These are phyloP conservation scores for Pseudofabraea citricarpa DNA, from an alignment of 2,329 filamentous ascomycete species.

Conservation along the genomic window DNA sequence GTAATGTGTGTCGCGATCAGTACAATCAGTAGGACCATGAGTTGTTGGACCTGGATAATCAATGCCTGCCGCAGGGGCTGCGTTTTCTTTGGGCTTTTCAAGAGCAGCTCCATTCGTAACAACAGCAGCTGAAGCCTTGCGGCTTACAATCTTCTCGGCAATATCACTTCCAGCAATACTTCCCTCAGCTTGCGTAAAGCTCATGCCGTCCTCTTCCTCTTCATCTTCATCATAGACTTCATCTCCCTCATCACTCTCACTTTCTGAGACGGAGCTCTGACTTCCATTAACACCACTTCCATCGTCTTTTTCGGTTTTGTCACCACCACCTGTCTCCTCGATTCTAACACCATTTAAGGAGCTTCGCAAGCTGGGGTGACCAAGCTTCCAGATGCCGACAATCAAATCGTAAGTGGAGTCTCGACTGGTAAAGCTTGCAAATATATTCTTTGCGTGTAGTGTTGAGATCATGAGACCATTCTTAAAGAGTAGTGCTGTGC, in stretches of 20 bases:
- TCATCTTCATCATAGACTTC: conserved; percentile 79
- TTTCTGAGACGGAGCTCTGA: conserved; percentile 51
- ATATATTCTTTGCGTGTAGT: conserved; percentile 89
- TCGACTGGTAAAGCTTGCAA: conserved; percentile 89
- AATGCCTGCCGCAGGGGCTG: conserved; percentile 33
- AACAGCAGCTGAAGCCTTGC: conserved; percentile 65
- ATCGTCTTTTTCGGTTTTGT: conserved; percentile 85
- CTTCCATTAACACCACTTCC: conserved; percentile 31
- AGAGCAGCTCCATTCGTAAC: conserved; percentile 38
- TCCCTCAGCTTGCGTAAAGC: conserved; percentile 44
- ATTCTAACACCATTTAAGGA: conserved; percentile 84
- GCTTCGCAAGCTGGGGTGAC: conserved; percentile 85
- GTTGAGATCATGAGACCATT: conserved; percentile 98
- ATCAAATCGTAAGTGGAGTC: conserved; percentile 97
- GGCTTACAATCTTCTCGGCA: conserved; percentile 56
- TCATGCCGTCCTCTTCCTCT: conserved; percentile 63
- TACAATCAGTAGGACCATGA: conserved; percentile 82
- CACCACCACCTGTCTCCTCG: conserved; percentile 72
- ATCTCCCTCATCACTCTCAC: conserved; percentile 57
- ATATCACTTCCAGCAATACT: conserved; percentile 43
- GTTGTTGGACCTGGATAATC: conserved; percentile 83
- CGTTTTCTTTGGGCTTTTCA: conserved; percentile 48
- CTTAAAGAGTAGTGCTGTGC: conserved; percentile 89
- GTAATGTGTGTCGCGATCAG: conserved; percentile 73
- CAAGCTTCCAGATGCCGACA: conserved; percentile 97